phyloP scores from a whole-genome alignment of 2,329 filamentous ascomycete species.

The Ophiocordyceps robertsii region DNA sequence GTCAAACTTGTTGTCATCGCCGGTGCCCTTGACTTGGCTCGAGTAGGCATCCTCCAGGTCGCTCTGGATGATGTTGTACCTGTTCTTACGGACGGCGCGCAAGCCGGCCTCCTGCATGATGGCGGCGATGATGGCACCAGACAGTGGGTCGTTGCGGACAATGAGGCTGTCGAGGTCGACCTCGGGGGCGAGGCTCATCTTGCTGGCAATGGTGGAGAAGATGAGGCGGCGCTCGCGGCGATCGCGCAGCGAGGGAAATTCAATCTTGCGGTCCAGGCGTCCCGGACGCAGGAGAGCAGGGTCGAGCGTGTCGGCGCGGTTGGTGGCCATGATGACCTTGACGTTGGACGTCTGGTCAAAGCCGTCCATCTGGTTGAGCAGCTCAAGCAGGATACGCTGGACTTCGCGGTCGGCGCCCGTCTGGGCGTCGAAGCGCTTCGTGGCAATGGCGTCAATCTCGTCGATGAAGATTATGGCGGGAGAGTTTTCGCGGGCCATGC shows the following conservation, averaged over 20 bases:
- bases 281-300: slow-evolving; percentile 88
- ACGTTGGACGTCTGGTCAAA: slow-evolving; percentile 99
- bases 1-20: slow-evolving; percentile 64
- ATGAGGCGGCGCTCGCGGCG: slow-evolving; percentile 90
- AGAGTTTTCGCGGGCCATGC: slow-evolving; percentile 97
- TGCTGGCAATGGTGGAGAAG: slow-evolving; percentile 90
- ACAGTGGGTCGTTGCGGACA: slow-evolving; percentile 89
- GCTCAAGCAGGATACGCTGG: slow-evolving; percentile 91
- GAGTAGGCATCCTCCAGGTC: slow-evolving; percentile 97
- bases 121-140: slow-evolving; percentile 89
- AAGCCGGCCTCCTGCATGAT: slow-evolving; percentile 99
- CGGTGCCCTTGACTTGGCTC: slow-evolving; percentile 77
- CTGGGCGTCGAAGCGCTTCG: slow-evolving; percentile 97
- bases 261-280: slow-evolving; percentile 94
- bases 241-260: slow-evolving; percentile 91
- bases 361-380: slow-evolving; percentile 99
- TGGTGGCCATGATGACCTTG: slow-evolving; percentile 99
- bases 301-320: slow-evolving; percentile 93
- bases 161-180: slow-evolving; percentile 94
- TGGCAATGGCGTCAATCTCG: slow-evolving; percentile 97
- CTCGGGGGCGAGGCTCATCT: slow-evolving; percentile 95
- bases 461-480: slow-evolving; percentile 99
- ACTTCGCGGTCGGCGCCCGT: slow-evolving; percentile 97
- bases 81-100: slow-evolving; percentile 87
- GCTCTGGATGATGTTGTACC: slow-evolving; percentile 97